Percentiles rank a stretch among this genome's conserved stretches.
phyloP scores from a whole-genome alignment of 352 stramenopile species.

The Halophytophthora polymorphica region DNA sequence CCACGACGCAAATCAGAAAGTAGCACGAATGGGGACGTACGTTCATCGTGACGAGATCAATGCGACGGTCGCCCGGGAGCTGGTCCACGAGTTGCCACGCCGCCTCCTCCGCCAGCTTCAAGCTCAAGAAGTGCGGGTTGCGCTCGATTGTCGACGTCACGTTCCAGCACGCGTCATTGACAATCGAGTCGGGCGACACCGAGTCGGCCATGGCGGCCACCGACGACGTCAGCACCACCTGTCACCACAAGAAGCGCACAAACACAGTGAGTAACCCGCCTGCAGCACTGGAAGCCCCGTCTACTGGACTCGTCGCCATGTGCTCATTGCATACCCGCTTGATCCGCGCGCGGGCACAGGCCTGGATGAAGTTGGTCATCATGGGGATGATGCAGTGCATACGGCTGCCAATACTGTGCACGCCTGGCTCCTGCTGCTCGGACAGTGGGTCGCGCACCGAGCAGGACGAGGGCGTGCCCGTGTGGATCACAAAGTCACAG shows the following conservation, averaged over 20 bases:
- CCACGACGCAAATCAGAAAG: neutral
- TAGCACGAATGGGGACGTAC: slow-evolving; percentile 24
- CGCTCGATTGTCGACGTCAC: slow-evolving; percentile 78
- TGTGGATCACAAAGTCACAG: slow-evolving; percentile 90
- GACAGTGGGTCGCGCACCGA: slow-evolving; percentile 84
- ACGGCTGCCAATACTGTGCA: slow-evolving; percentile 86
- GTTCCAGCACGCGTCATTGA: slow-evolving; percentile 87
- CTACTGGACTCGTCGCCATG: neutral
- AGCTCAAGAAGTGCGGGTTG: slow-evolving; percentile 85
- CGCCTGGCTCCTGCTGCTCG: slow-evolving; percentile 78
- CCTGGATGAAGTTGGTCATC: slow-evolving; percentile 91
- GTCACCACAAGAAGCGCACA: neutral
- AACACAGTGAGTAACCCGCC: neutral
- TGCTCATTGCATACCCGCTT: slow-evolving; percentile 43
- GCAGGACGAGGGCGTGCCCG: slow-evolving; percentile 81
- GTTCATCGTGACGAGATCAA: slow-evolving; percentile 88
- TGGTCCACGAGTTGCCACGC: slow-evolving; percentile 88
- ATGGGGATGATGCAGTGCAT: slow-evolving; percentile 91
- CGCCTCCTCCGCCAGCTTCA: slow-evolving; percentile 86
- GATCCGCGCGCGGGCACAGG: slow-evolving; percentile 71
- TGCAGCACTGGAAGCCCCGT: neutral
- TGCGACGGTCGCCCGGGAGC: slow-evolving; percentile 70
- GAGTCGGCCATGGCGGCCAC: slow-evolving; percentile 84
- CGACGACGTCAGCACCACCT: slow-evolving; percentile 82
- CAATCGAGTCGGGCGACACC: slow-evolving; percentile 68